Base-by-base conservation (phyloP, 164 flowering plant genomes). In the Magnolia changhungtana region DNA sequence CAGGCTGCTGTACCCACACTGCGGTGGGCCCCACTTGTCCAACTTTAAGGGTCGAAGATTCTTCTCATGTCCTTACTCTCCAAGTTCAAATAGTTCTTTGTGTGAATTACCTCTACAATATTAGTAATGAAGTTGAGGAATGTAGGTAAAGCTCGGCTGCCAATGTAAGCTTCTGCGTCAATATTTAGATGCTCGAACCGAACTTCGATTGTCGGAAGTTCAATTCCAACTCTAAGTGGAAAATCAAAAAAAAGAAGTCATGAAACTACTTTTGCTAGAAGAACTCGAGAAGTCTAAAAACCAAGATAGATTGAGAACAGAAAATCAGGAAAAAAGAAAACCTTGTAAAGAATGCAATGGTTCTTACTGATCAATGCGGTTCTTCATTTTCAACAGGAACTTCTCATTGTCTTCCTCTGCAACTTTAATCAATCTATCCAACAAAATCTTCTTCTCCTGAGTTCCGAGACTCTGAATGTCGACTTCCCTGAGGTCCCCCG, bases 401-500 rank as follows among this genome's bases (percentile, higher is more conserved):
- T 84, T 86, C 86, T 90, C 96, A 75, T 93, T 87, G 69, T 91
- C 98, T 63, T 87, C 93, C 50, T 91, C 95, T 10, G 90, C 85
- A 73, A 83, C 78, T 16, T 80, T 84, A 8, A 93, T 79, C 76
- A 91, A 70, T 77, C 90, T 90, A 59, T 91, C 88, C 1, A 93
- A n/a, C 78, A 91, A 79, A 27, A 72, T 77, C 83, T 75, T 85
- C 83, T 78, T 86, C 52, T 93, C 94, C 27, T 85, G 78, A 37
- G 69, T 67, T 0, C 89, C 93, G 67, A 93, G 89, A 19, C 81
- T 78, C 0, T 78, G 37, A 8, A 93, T 80, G 55, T 91, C 91
- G 21, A 93, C 76, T 67, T 91, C 94, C 67, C 24, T 81, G 13
- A 74, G 74, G 2, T 74, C 81, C 3, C 90, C 92, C 2, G 71